Percentiles rank a stretch among this genome's conserved stretches.
Conservation (phyloP, 768 basidiomycete genomes). For the Austroboletus eburneus region DNA sequence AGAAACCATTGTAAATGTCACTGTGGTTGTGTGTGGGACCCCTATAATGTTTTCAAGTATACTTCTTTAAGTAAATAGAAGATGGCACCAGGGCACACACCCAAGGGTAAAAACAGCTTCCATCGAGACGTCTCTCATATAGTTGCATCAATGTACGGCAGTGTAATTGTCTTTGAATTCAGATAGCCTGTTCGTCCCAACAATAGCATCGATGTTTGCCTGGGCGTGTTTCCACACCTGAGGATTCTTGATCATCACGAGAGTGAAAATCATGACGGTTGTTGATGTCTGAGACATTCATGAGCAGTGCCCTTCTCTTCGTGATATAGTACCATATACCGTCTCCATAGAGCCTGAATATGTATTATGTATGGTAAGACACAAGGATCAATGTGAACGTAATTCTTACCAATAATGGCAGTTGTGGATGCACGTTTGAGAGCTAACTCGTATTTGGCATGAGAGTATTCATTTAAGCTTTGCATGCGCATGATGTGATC, state of each 20-base stretch:
- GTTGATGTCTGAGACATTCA: background rate
- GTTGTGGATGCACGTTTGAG: too few species aligned
- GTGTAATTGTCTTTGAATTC: conserved; percentile 3
- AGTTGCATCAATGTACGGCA: conserved; percentile 6
- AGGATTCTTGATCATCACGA: conserved; percentile 11
- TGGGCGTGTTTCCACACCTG: conserved; percentile 11
- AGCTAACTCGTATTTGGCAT: too few species aligned
- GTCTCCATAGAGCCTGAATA: background rate
- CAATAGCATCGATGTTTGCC: conserved; percentile 4
- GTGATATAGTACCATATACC: background rate
- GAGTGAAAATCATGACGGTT: background rate
- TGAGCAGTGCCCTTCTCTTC: background rate
- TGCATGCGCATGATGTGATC: too few species aligned
- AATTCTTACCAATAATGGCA: too few species aligned
- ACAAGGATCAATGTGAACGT: background rate
- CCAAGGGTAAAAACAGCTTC: conserved; percentile 10
- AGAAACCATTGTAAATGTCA: conserved; percentile 39
- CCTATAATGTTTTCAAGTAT: background rate
- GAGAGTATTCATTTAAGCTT: too few species aligned
- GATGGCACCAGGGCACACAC: background rate
- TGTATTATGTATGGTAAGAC: too few species aligned
- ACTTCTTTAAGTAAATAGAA: background rate
- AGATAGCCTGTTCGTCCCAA: conserved; percentile 2
- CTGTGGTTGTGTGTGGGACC: conserved; percentile 27
- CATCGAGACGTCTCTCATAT: conserved; percentile 16